Conservation (phyloP, 768 basidiomycete species). For the Mycena maculata region DNA sequence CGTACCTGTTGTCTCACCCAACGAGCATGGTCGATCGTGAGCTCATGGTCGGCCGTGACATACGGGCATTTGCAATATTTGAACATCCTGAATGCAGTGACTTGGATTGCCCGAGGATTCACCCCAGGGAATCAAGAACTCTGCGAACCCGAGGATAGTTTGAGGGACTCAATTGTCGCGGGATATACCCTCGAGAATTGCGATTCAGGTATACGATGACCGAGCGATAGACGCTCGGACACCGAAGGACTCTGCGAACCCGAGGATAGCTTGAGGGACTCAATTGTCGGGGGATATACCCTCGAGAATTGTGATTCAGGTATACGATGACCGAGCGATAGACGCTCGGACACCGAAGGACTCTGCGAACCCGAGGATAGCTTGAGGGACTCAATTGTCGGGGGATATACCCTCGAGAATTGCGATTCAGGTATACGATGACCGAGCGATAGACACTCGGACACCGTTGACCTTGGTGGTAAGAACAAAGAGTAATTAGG, state of each 20-base stretch:
- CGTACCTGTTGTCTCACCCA: neutral
- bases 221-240: neutral
- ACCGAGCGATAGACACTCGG: conserved; percentile 3
- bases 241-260: neutral
- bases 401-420: neutral
- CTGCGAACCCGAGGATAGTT: neutral
- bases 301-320: neutral
- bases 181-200: neutral
- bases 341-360: neutral
- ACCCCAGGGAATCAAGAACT: neutral
- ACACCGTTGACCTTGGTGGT: neutral
- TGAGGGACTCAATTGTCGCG: neutral
- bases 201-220: neutral
- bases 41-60: neutral
- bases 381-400: neutral
- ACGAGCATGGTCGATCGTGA: neutral
- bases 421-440: neutral
- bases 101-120: too few species aligned
- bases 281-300: neutral
- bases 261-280: too few species aligned
- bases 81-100: neutral
- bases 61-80: neutral
- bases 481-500: neutral
- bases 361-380: neutral
- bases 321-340: neutral